Percentiles rank a stretch among this genome's conserved stretches.
These are phyloP conservation scores for Osmanthus fragrans DNA, from an alignment of 257 asterid genomes.

Conservation along the genomic window DNA sequence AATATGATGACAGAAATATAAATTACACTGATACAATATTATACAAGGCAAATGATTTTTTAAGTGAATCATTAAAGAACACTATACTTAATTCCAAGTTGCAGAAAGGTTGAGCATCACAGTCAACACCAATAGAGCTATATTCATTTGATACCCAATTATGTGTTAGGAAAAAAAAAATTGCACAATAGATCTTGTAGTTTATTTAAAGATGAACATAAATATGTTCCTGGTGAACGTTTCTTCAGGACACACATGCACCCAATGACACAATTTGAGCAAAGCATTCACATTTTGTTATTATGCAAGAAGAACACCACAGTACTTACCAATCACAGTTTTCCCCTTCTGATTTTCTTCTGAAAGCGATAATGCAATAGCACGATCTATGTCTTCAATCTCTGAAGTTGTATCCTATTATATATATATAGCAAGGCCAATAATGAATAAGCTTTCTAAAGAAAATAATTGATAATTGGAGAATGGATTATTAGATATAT, in stretches of 20 bases:
- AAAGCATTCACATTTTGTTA: neutral
- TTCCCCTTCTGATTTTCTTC: constrained; percentile 71
- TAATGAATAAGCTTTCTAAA: neutral
- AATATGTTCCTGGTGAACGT: neutral
- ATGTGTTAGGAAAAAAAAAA: neutral
- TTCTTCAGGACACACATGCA: neutral
- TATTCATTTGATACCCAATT: neutral
- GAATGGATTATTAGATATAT: neutral
- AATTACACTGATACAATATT: neutral
- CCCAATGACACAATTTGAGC: neutral
- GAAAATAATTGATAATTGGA: neutral
- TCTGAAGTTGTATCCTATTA: constrained; percentile 60
- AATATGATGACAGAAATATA: neutral
- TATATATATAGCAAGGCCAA: constrained; percentile 5
- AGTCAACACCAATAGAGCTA: neutral
- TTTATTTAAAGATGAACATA: neutral
- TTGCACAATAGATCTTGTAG: neutral
- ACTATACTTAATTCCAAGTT: neutral
- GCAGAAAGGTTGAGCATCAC: neutral
- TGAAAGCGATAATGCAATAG: constrained; percentile 81
- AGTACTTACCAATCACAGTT: constrained; percentile 49
- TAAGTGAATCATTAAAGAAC: constrained; percentile 3
- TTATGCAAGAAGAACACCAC: neutral
- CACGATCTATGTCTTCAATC: constrained; percentile 71
- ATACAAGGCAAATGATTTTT: neutral